These are phyloP conservation scores for Umbelopsis sp. DNA, from an alignment of 192 early-diverging fungal genomes.

Conservation along the genomic window DNA sequence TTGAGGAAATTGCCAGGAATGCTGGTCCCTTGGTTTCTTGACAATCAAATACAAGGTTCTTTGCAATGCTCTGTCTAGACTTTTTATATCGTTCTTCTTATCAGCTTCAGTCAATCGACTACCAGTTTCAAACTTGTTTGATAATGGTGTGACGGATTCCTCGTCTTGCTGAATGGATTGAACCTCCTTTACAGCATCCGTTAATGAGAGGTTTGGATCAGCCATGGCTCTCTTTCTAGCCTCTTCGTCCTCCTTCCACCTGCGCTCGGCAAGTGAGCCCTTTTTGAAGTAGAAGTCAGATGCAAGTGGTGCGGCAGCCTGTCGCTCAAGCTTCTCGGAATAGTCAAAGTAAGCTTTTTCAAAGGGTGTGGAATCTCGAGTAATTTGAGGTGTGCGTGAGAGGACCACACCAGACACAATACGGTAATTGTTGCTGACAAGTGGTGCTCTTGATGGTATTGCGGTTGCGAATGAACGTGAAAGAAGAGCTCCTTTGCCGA, in stretches of 20 bases:
- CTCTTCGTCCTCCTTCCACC: slow-evolving; percentile 57
- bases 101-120: slow-evolving; percentile 68
- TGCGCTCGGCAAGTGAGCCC: slow-evolving; percentile 68
- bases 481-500: slow-evolving; percentile 15
- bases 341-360: slow-evolving; percentile 72
- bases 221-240: slow-evolving; percentile 36
- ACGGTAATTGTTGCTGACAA: slow-evolving; percentile 46
- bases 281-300: slow-evolving; percentile 80
- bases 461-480: slow-evolving; percentile 23
- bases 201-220: slow-evolving; percentile 15
- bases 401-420: slow-evolving; percentile 67
- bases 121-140: slow-evolving; percentile 53
- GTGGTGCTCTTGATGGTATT: slow-evolving; percentile 16
- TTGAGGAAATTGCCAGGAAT: slow-evolving; percentile 77
- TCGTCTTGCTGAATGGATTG: slow-evolving; percentile 22
- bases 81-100: slow-evolving; percentile 61
- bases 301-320: slow-evolving; percentile 57
- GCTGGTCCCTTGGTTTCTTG: slow-evolving; percentile 57
- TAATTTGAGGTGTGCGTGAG: slow-evolving; percentile 68
- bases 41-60: slow-evolving; percentile 83
- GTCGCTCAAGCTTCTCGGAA: slow-evolving; percentile 61
- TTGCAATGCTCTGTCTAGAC: slow-evolving; percentile 77
- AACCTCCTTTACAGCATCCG: slow-evolving; percentile 20
- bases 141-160: slow-evolving; percentile 4
- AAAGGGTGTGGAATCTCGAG: slow-evolving; percentile 62